A percentile compares a stretch with the other conserved stretches of the same genome.
phyloP scores from a whole-genome alignment of 2,329 filamentous ascomycete species.

The Cytospora piceicola region DNA sequence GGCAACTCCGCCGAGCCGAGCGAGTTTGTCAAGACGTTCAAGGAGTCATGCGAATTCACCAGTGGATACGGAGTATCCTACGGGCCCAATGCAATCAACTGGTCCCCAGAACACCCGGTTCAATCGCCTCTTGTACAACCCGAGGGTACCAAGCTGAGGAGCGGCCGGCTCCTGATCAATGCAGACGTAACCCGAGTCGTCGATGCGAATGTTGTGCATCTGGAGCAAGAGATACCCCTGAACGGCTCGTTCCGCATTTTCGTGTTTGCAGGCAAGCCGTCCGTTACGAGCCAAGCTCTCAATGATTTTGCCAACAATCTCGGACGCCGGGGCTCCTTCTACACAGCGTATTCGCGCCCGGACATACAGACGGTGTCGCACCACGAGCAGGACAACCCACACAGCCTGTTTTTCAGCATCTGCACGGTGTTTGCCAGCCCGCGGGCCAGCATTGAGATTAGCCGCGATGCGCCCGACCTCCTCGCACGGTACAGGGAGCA shows the following conservation, averaged over 20 bases:
- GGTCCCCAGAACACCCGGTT: conserved; percentile 73
- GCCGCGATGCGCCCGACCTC: conserved; percentile 68
- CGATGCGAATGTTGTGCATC: conserved; percentile 86
- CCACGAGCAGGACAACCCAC: conserved; percentile 83
- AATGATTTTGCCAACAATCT: conserved; percentile 71
- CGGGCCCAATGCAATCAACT: conserved; percentile 81
- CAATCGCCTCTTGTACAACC: conserved; percentile 72
- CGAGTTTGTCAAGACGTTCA: conserved; percentile 87
- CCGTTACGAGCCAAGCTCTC: conserved; percentile 64
- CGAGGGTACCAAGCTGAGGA: conserved; percentile 65
- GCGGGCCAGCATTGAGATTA: conserved; percentile 73
- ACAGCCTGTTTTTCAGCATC: conserved; percentile 80
- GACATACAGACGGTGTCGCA: conserved; percentile 68
- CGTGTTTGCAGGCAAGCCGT: conserved; percentile 75
- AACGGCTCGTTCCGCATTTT: conserved; percentile 89
- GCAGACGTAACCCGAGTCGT: conserved; percentile 83
- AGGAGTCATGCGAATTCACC: conserved; percentile 89
- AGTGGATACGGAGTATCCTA: conserved; percentile 91
- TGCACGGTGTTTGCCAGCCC: conserved; percentile 74
- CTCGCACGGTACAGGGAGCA: conserved; percentile 79
- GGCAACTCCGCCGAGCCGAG: conserved; percentile 58
- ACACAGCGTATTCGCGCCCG: conserved; percentile 63
- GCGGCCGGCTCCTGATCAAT: conserved; percentile 77
- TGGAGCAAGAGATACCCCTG: conserved; percentile 86
- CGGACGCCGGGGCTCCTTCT: conserved; percentile 71